Conservation (phyloP, 2,329 filamentous ascomycete genomes). For the Orbilia javanica region DNA sequence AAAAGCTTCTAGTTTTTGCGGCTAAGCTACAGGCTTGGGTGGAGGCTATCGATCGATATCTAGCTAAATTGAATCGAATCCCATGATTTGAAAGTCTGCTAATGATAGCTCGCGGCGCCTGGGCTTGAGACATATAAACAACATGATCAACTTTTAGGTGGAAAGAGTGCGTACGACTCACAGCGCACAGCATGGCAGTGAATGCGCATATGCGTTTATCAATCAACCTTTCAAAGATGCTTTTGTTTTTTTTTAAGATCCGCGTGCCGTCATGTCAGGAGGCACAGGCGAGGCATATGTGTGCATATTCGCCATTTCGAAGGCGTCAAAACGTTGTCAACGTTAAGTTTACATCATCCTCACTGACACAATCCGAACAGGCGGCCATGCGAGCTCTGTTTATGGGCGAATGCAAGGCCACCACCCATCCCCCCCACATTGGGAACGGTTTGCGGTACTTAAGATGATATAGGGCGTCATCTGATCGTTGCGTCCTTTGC, state of each 20-base stretch:
- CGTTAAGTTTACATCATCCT: slow-evolving; percentile 14
- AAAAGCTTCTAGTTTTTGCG: slow-evolving; percentile 19
- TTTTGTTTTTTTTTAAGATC: no score
- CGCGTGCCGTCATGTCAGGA: neutral
- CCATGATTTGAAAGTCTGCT: slow-evolving; percentile 10
- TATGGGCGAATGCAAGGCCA: neutral
- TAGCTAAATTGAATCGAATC: slow-evolving; percentile 1
- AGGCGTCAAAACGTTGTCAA: neutral
- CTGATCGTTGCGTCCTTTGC: slow-evolving; percentile 18
- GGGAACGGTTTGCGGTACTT: slow-evolving; percentile 21
- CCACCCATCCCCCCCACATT: neutral
- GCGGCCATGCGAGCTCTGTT: slow-evolving; percentile 8
- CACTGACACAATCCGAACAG: slow-evolving; percentile 20
- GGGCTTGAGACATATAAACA: slow-evolving; percentile 20
- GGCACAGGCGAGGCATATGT: slow-evolving; percentile 2
- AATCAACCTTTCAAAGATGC: neutral
- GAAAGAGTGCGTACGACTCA: neutral
- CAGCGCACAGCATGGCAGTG: neutral
- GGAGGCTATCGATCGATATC: slow-evolving; percentile 1
- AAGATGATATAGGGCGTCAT: slow-evolving; percentile 16
- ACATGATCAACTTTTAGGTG: slow-evolving; percentile 21
- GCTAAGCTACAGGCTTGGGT: slow-evolving; percentile 26
- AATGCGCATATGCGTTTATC: neutral
- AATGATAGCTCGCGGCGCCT: slow-evolving; percentile 29
- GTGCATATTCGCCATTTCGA: neutral